Base-by-base conservation (phyloP, 345 rosid species). In the Hypericum perforatum region DNA sequence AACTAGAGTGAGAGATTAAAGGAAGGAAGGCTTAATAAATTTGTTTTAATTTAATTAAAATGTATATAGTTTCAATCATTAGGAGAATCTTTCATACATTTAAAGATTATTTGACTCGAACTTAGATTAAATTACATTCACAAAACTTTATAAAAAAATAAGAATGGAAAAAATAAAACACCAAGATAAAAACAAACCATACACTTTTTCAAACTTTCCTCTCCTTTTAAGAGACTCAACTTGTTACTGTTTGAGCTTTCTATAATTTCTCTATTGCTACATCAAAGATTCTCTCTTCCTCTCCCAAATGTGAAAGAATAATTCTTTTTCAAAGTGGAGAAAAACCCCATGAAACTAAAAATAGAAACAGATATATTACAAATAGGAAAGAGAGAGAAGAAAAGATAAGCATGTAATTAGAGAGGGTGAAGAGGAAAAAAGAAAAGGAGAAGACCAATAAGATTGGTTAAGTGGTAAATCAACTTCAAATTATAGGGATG, bases 141-240 rank as follows among this genome's bases (percentile, higher is more conserved):
- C 2, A 1, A 22, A 22, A 22, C 4, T 22, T 1, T 22, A 4
- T 22, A 1, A 22, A 22, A 22, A 22, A 22, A 1, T 22, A 4
- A 22, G 4, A 22, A 22, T 22, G 32, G 42, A 41, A 37, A 22
- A 22, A 22, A 22, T 22, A 4, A 71, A 72, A 63, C 74, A 75
- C 50, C 66, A 75, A 65, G 65, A 76, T 60, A 70, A 67, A 76
- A 81, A 78, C 82, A 82, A 82, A 79, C 71, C 81, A 72, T 70
- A 50, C 77, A 70, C 81, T 78, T 82, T 77, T 70, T 65, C 58
- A 74, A 22, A 22, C 78, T 74, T 70, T 76, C 72, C 76, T 67
- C 78, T 68, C 66, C 80, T 74, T 81, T 81, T 77, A 57, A 74
- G 77, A 62, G 37, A 13, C 40, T 15, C 60, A 22, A 22, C 32